phyloP scores from a whole-genome alignment of 768 basidiomycete species.

The Boletus fagicola region DNA sequence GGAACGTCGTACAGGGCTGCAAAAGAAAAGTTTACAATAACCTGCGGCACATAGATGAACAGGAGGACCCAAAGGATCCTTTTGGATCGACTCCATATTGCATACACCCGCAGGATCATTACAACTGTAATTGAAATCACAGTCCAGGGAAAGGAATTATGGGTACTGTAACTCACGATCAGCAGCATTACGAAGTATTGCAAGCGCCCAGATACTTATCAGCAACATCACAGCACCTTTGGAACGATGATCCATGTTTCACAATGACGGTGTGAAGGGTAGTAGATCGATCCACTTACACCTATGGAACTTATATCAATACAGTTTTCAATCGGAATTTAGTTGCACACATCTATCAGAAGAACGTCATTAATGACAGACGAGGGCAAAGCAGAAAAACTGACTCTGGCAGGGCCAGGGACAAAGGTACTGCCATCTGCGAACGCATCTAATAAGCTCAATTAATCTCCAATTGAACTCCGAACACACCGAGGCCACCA shows the following conservation, averaged over 20 bases:
- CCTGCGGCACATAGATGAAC: background rate
- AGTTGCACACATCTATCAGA: background rate
- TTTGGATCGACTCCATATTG: background rate
- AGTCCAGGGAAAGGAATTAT: background rate
- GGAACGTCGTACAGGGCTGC: background rate
- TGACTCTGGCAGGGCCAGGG: background rate
- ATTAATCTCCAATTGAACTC: background rate
- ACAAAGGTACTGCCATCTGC: conserved; percentile 1
- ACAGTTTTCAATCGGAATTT: background rate
- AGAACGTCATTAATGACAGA: background rate
- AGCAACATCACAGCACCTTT: background rate
- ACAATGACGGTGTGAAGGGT: background rate
- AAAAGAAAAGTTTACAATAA: background rate
- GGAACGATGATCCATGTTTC: background rate
- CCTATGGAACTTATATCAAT: background rate
- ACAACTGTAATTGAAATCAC: background rate
- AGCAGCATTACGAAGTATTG: background rate
- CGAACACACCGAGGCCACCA: background rate
- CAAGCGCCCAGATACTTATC: background rate
- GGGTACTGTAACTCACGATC: background rate
- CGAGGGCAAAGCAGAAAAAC: background rate
- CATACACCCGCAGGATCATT: background rate
- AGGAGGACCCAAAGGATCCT: background rate
- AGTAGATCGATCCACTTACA: background rate
- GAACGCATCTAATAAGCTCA: background rate